Evolutionary conservation across 257 asterid species (phyloP), one percentile per base, ranked within the genome.

Genomic region (Handroanthus guayacan): DNA sequence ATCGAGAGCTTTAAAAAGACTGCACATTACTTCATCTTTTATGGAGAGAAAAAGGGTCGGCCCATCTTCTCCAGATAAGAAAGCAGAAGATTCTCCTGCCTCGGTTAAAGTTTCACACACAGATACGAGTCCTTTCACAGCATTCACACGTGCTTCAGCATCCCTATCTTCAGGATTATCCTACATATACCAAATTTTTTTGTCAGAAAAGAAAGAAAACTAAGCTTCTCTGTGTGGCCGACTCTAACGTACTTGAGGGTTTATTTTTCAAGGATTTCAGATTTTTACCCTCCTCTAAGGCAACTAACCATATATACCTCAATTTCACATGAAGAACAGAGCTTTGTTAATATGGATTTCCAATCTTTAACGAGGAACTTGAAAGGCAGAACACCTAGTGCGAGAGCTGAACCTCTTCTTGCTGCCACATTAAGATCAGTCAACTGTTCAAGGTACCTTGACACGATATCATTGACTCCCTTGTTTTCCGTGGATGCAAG

Each of bases 331-430:
- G 96, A 80, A 75, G 64, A 57, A 57, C 96, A 91, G 63, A 95
- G 98, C 83, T 91, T 95, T 45, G 72, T 69, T 67, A 95, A 77
- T 41, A 89, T 87, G 65, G 81, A 44, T 77, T 89, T 89, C 98
- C 99, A 92, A 72, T 80, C 89, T 80, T 78, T 84, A 73, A 86
- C 87, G 75, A 92, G 88, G 84, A 87, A 84, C 50, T 87, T 89
- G 67, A 77, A 83, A 70, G 99, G 99, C 81, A 95, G 84, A 65
- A 88, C 82, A 72, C 99, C 97, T 57, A 95, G 81, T 12, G 94
- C 97, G 13, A 95, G 92, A 67, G 99, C 89, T 65, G 98, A 89
- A 76, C 99, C 98, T 79, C 99, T 86, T 82, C 99, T 87, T 76
- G 93, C 95, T 82, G 99, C 98, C 62, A 87, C 94, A 83, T 92